These are phyloP conservation scores for Artemisia tridentata DNA, from an alignment of 129 eudicot genomes.

Conservation along the genomic window DNA sequence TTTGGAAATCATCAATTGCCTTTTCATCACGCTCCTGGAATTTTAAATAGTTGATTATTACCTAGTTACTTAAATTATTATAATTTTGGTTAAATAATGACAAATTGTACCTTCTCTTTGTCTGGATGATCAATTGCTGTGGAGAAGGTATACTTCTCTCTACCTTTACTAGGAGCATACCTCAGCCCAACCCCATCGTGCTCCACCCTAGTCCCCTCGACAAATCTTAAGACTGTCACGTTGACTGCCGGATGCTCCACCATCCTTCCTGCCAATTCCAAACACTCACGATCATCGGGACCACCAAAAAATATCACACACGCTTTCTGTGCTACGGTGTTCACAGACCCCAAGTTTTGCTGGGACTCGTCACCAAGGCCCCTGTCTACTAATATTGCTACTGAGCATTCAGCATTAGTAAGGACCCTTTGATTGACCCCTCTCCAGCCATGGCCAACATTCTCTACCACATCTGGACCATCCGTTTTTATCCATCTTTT, in stretches of 20 bases:
- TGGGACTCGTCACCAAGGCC: slow-evolving; percentile 46
- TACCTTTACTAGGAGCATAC: slow-evolving; percentile 43
- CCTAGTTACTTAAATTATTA: too few species aligned
- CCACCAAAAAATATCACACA: slow-evolving; percentile 82
- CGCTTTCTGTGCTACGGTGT: slow-evolving; percentile 36
- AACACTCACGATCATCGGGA: slow-evolving; percentile 72
- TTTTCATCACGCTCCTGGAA: slow-evolving; percentile 47
- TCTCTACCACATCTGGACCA: slow-evolving; percentile 51
- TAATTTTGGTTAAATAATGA: neutral
- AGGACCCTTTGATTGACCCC: slow-evolving; percentile 70
- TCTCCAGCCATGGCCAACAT: slow-evolving; percentile 84
- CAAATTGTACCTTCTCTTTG: slow-evolving; percentile 43
- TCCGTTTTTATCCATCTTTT: slow-evolving; percentile 58
- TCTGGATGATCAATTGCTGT: slow-evolving; percentile 36
- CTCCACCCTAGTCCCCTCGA: slow-evolving; percentile 24
- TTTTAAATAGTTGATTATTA: neutral
- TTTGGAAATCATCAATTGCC: slow-evolving; percentile 41
- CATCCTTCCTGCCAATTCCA: slow-evolving; percentile 74
- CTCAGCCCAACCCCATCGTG: slow-evolving; percentile 24
- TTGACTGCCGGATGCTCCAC: slow-evolving; percentile 72
- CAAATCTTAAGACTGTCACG: slow-evolving; percentile 57
- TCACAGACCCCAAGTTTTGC: slow-evolving; percentile 21
- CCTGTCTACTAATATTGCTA: slow-evolving; percentile 79
- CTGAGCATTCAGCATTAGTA: slow-evolving; percentile 63
- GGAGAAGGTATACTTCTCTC: slow-evolving; percentile 53